These are phyloP conservation scores for Wickerhamiella nectarea DNA, from an alignment of 805 yeast genomes.

Conservation along the genomic window DNA sequence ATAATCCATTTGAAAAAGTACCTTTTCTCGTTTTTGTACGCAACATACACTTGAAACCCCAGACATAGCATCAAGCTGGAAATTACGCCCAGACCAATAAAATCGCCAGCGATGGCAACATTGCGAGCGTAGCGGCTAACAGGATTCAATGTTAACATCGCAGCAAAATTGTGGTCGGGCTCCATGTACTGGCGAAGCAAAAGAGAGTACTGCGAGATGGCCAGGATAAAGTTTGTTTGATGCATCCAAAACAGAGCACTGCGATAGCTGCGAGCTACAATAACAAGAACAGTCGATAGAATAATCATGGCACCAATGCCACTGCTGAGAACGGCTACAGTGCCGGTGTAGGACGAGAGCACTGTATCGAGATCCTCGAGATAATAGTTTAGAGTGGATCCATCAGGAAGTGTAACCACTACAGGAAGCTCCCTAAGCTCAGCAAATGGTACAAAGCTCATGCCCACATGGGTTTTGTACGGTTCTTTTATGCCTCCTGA, in stretches of 20 bases:
- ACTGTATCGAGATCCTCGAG: not conserved
- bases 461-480: not conserved
- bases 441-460: not conserved
- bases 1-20: conserved; percentile 19
- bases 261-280: conserved; percentile 38
- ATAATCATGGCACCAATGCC: conserved; percentile 43
- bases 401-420: not conserved
- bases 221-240: conserved; percentile 40
- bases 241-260: conserved; percentile 69
- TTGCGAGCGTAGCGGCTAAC: conserved; percentile 30
- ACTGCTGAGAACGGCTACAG: conserved; percentile 29
- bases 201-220: conserved; percentile 40
- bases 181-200: conserved; percentile 5
- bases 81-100: conserved; percentile 47
- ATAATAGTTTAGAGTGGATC: not conserved
- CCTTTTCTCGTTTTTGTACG: conserved; percentile 33
- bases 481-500: too few species aligned
- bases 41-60: conserved; percentile 55
- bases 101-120: conserved; percentile 47
- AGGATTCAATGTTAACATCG: conserved; percentile 22
- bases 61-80: conserved; percentile 50
- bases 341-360: not conserved
- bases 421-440: not conserved
- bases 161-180: conserved; percentile 5
- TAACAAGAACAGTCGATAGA: conserved; percentile 32